Conservation (phyloP, 2,329 filamentous ascomycete genomes). For the Cladosporium velox region DNA sequence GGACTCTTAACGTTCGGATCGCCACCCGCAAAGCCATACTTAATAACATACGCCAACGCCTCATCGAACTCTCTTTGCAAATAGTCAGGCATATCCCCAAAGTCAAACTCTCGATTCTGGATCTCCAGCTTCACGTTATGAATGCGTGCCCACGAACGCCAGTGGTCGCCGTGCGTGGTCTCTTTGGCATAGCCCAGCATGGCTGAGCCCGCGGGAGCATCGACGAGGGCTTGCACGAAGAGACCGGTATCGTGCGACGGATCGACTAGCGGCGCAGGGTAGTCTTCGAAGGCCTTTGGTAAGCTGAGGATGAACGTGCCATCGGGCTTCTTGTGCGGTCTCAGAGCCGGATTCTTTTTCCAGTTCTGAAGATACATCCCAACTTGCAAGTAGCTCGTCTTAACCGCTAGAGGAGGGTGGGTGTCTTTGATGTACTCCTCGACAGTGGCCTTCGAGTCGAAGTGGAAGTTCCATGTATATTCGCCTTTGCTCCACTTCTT, state of each 20-base stretch:
- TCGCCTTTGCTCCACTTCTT: constrained; percentile 45
- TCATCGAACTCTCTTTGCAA: constrained; percentile 27
- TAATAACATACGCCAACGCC: constrained; percentile 23
- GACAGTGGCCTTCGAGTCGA: constrained; percentile 44
- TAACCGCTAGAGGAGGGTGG: constrained; percentile 34
- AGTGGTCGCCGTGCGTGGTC: constrained; percentile 6
- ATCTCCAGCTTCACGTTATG: constrained; percentile 15
- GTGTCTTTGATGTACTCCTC: constrained; percentile 35
- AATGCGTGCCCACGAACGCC: constrained; percentile 11
- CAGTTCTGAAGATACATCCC: constrained; percentile 41
- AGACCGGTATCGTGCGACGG: constrained; percentile 34
- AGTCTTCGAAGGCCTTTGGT: background rate
- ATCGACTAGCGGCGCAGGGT: constrained; percentile 30
- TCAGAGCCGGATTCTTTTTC: constrained; percentile 19
- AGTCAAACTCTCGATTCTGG: background rate
- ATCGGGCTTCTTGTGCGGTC: constrained; percentile 25
- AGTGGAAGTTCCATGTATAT: constrained; percentile 46
- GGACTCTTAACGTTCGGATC: constrained; percentile 26
- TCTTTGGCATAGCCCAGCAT: constrained; percentile 25
- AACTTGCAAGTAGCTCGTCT: constrained; percentile 39
- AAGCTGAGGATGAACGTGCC: constrained; percentile 19
- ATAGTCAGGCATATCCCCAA: constrained; percentile 25
- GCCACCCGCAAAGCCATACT: constrained; percentile 31
- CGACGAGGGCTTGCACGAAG: constrained; percentile 35
- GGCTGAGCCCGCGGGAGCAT: constrained; percentile 23